phyloP scores from a whole-genome alignment of 2,329 filamentous ascomycete species.

The Fusarium sambucinum region DNA sequence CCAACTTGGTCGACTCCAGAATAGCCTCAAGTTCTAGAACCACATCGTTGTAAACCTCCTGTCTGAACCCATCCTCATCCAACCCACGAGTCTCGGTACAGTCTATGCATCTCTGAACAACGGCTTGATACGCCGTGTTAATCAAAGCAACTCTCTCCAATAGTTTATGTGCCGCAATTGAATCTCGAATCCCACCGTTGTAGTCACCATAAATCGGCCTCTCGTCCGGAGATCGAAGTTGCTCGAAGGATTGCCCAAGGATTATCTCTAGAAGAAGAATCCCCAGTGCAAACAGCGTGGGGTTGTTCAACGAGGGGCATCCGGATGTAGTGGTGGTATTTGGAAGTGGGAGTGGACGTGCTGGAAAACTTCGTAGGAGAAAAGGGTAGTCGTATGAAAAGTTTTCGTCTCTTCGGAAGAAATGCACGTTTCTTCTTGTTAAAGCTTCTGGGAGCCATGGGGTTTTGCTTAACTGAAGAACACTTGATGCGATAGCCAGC shows the following conservation, averaged over 20 bases:
- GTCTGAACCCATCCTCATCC: slow-evolving; percentile 23
- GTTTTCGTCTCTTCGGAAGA: not conserved
- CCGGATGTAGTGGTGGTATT: not conserved
- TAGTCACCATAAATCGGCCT: not conserved
- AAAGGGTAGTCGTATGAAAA: slow-evolving; percentile 15
- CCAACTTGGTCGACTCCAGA: slow-evolving; percentile 16
- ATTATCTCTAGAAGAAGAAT: slow-evolving; percentile 32
- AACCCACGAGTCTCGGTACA: slow-evolving; percentile 12
- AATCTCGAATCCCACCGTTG: not conserved
- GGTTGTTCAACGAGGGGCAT: not conserved
- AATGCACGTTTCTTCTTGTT: slow-evolving; percentile 4
- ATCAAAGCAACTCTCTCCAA: slow-evolving; percentile 17
- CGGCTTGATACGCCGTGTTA: slow-evolving; percentile 10
- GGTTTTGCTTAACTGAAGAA: slow-evolving; percentile 36
- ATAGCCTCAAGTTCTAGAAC: slow-evolving; percentile 28
- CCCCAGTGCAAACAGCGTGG: slow-evolving; percentile 23
- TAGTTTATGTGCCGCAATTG: not conserved
- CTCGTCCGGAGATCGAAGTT: not conserved
- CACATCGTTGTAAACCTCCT: slow-evolving; percentile 17
- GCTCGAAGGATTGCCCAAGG: slow-evolving; percentile 10
- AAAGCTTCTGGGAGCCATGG: slow-evolving; percentile 26
- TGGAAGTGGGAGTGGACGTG: fast-evolving
- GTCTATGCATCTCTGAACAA: slow-evolving; percentile 25
- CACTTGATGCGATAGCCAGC: slow-evolving; percentile 25
- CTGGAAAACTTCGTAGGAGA: not conserved